Conservation (phyloP, 257 asterid species). For the Salvia hispanica region DNA sequence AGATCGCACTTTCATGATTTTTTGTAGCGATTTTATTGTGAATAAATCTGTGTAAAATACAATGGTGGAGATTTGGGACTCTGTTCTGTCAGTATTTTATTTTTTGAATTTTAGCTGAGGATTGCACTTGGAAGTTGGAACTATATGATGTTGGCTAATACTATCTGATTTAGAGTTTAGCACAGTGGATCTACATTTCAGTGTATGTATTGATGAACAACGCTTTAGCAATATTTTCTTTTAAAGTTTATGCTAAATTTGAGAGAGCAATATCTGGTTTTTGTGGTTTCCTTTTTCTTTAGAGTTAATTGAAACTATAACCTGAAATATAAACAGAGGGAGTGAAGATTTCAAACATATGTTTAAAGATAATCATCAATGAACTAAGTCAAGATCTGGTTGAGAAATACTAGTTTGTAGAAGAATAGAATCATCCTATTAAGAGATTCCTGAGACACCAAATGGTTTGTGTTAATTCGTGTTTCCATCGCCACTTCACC, state of each 20-base stretch:
- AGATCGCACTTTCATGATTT: too few species aligned
- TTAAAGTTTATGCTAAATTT: not conserved
- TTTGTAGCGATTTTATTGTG: not conserved
- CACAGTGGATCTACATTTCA: not conserved
- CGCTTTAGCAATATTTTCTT: not conserved
- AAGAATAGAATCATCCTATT: not conserved
- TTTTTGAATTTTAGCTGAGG: not conserved
- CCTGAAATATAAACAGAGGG: not conserved
- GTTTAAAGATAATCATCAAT: not conserved
- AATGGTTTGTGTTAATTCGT: not conserved
- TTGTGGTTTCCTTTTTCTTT: not conserved
- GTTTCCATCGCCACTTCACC: not conserved
- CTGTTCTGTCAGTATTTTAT: not conserved
- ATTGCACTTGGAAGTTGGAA: conserved; percentile 8
- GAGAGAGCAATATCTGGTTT: not conserved
- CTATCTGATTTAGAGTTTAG: not conserved
- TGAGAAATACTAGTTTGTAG: too few species aligned
- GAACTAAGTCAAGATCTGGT: not conserved
- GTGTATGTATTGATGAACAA: not conserved
- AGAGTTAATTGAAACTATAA: not conserved
- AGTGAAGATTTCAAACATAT: not conserved
- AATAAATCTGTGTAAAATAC: not conserved
- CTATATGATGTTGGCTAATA: not conserved
- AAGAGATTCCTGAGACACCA: not conserved
- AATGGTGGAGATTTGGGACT: not conserved